Conservation (phyloP, 78 protist genomes). For the Dictyostelium discoideum region dicty_2.7 NC_007088.5:900001-900500, state of each 20-base stretch:
- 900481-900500: conserved; percentile 58
- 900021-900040: background rate
- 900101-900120: conserved; percentile 1
- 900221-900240: conserved; percentile 8
- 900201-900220: conserved; percentile 51
- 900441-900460: conserved; percentile 29
- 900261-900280: too few species aligned
- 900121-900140: conserved; percentile 78
- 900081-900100: background rate
- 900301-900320: conserved; percentile 61
- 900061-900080: background rate
- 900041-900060: background rate
- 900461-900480: conserved; percentile 86
- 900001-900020: background rate
- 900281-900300: background rate
- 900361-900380: conserved; percentile 34
- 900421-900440: conserved; percentile 49
- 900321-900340: background rate
- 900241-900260: too few species aligned
- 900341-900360: background rate
- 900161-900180: background rate
- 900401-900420: conserved; percentile 13
- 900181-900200: conserved; percentile 76
- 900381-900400: conserved; percentile 67
- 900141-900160: conserved; percentile 65